These are phyloP conservation scores for Leptoxyphium fumago DNA, from an alignment of 2,329 filamentous ascomycete genomes.

Conservation along the genomic window DNA sequence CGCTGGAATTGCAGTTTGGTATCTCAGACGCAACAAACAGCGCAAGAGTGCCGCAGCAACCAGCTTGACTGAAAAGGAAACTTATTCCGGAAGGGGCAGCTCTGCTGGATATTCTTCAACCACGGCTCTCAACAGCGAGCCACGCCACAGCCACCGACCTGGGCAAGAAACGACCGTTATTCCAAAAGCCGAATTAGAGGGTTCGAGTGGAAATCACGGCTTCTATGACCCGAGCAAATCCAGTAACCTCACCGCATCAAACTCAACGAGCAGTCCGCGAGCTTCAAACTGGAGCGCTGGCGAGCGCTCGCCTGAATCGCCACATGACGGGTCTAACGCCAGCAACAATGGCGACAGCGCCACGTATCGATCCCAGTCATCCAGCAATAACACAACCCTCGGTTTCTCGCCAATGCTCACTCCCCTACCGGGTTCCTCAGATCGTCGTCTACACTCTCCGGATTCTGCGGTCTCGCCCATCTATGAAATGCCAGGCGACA, in stretches of 20 bases:
- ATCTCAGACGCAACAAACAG: slow-evolving; percentile 10
- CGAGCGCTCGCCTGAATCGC: background rate
- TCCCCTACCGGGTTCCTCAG: background rate
- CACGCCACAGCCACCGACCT: background rate
- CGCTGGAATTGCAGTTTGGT: slow-evolving; percentile 19
- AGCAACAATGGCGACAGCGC: slow-evolving; percentile 1
- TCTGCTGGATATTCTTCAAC: background rate
- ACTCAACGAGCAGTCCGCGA: background rate
- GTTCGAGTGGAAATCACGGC: slow-evolving; percentile 3
- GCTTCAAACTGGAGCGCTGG: background rate
- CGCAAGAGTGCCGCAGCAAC: slow-evolving; percentile 1
- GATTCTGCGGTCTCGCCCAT: slow-evolving; percentile 15
- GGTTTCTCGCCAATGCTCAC: background rate
- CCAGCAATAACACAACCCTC: slow-evolving; percentile 12
- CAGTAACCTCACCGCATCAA: background rate
- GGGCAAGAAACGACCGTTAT: slow-evolving; percentile 19
- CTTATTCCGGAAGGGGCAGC: background rate
- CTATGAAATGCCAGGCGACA: slow-evolving; percentile 40
- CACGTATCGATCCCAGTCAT: slow-evolving; percentile 6
- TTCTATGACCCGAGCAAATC: slow-evolving; percentile 1
- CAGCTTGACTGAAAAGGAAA: slow-evolving; percentile 1
- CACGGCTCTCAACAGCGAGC: background rate
- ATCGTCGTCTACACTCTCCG: background rate
- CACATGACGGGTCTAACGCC: background rate
- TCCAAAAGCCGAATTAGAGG: slow-evolving; percentile 32